phyloP scores from a whole-genome alignment of 2,329 filamentous ascomycete genomes.

The Magnaporthiopsis rhizophila region DNA sequence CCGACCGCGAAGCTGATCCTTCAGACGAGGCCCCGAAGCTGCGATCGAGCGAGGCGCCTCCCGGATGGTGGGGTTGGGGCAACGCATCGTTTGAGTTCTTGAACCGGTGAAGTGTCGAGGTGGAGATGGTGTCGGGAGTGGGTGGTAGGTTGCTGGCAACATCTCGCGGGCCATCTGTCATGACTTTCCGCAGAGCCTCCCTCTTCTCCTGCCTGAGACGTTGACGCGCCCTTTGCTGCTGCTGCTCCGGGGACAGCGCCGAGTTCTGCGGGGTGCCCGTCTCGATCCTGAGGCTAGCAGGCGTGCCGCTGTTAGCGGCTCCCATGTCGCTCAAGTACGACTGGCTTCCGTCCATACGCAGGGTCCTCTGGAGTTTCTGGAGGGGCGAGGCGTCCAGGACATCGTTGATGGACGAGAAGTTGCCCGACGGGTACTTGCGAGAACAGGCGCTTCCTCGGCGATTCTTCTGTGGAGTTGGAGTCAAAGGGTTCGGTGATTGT shows the following conservation, averaged over 20 bases:
- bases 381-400: constrained; percentile 40
- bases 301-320: constrained; percentile 20
- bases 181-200: constrained; percentile 38
- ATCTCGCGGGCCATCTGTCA: constrained; percentile 38
- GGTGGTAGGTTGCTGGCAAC: constrained; percentile 40
- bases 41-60: constrained; percentile 20
- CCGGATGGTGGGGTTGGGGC: constrained; percentile 17
- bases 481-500: constrained; percentile 6
- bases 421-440: constrained; percentile 21
- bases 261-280: constrained; percentile 15
- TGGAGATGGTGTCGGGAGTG: constrained; percentile 53
- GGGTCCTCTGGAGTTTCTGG: constrained; percentile 37
- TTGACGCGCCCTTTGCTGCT: constrained; percentile 1
- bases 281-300: constrained; percentile 1
- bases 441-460: constrained; percentile 17
- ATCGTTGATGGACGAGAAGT: constrained; percentile 38
- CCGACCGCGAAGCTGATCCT: constrained; percentile 19
- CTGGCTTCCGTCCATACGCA: not conserved
- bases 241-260: constrained; percentile 5
- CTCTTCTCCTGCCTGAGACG: constrained; percentile 36
- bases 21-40: constrained; percentile 24
- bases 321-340: constrained; percentile 3
- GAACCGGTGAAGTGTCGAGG: constrained; percentile 42
- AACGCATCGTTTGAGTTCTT: constrained; percentile 44
- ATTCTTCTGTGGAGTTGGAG: constrained; percentile 16